phyloP scores from a whole-genome alignment of 257 asterid genomes.

The Mentha longifolia region DNA sequence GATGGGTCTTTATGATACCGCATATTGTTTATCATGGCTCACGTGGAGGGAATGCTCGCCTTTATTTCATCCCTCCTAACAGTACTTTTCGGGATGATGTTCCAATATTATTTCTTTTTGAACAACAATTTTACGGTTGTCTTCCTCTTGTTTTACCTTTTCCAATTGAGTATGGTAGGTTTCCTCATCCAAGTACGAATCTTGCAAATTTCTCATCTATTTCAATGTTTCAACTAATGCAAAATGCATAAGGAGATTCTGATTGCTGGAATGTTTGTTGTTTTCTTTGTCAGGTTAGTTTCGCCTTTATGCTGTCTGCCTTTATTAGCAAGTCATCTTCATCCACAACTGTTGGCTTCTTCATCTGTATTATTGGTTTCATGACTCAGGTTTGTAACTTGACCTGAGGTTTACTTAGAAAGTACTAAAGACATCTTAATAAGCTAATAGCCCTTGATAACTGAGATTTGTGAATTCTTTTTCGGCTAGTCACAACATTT shows the following conservation, averaged over 20 bases:
- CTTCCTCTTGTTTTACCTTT: conserved; percentile 78
- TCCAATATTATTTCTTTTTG: conserved; percentile 86
- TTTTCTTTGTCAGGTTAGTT: conserved; percentile 64
- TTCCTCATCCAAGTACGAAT: conserved; percentile 28
- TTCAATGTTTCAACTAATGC: conserved; percentile 18
- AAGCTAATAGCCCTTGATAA: conserved; percentile 26
- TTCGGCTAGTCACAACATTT: conserved; percentile 80
- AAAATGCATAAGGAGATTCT: conserved; percentile 9
- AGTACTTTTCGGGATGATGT: conserved; percentile 93
- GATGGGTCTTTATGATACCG: conserved; percentile 97
- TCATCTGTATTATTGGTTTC: conserved; percentile 70
- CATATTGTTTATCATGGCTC: conserved; percentile 94
- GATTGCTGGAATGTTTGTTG: conserved; percentile 28
- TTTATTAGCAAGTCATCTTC: conserved; percentile 79
- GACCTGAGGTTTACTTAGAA: conserved; percentile 21
- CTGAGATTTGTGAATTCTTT: conserved; percentile 31
- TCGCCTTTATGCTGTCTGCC: conserved; percentile 81
- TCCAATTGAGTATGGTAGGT: conserved; percentile 86
- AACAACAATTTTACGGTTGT: conserved; percentile 73
- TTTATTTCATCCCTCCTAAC: conserved; percentile 71
- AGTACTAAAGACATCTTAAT: conserved; percentile 19
- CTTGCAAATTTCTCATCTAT: conserved; percentile 12
- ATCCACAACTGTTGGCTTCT: conserved; percentile 76
- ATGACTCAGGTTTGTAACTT: conserved; percentile 74
- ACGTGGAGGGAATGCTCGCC: conserved; percentile 79